These are phyloP conservation scores for Neofusicoccum cordaticola DNA, from an alignment of 2,329 filamentous ascomycete species.

Conservation along the genomic window DNA sequence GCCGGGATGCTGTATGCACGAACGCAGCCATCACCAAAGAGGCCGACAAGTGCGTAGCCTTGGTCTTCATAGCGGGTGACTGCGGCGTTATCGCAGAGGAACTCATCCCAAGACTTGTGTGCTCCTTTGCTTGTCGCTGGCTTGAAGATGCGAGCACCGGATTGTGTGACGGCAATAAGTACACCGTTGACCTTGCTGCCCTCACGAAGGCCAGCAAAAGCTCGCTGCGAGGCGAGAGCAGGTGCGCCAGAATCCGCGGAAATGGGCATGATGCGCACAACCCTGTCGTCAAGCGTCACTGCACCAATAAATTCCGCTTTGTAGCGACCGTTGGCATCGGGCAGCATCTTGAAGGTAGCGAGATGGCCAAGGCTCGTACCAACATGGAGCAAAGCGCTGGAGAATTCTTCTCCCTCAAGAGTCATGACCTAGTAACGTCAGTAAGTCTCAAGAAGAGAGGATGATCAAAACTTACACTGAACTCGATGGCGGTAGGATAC, in stretches of 20 bases:
- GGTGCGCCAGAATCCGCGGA: conserved; percentile 72
- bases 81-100: conserved; percentile 75
- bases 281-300: conserved; percentile 60
- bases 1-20: conserved; percentile 84
- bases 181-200: conserved; percentile 76
- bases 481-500: conserved; percentile 80
- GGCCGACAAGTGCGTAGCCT: conserved; percentile 74
- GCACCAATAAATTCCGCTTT: conserved; percentile 69
- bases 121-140: conserved; percentile 86
- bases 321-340: conserved; percentile 67
- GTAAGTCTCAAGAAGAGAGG: background rate
- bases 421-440: conserved; percentile 61
- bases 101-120: conserved; percentile 82
- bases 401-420: conserved; percentile 89
- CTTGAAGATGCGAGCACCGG: conserved; percentile 81
- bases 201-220: conserved; percentile 72
- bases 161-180: conserved; percentile 70
- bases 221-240: conserved; percentile 70
- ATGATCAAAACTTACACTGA: conserved; percentile 56
- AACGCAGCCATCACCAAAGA: conserved; percentile 79
- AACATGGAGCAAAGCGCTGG: conserved; percentile 87
- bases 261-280: conserved; percentile 78
- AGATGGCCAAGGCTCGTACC: conserved; percentile 83
- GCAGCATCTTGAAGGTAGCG: conserved; percentile 86
- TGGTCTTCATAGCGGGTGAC: conserved; percentile 72